These are phyloP conservation scores for Camelina hispida DNA, from an alignment of 345 rosid genomes.

Conservation along the genomic window DNA sequence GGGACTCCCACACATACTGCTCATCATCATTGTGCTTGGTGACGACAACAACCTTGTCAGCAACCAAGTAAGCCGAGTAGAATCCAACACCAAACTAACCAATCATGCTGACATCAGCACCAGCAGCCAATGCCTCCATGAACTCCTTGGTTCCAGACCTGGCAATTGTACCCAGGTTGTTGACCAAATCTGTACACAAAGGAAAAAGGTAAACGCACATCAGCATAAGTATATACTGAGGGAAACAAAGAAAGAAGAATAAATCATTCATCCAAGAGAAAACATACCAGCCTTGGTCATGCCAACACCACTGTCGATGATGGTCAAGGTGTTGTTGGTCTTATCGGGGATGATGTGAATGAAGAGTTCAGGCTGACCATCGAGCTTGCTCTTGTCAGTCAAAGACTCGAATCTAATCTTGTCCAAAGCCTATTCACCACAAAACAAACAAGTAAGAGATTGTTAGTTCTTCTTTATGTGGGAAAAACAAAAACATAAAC, in stretches of 20 bases:
- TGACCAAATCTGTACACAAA: conserved; percentile 72
- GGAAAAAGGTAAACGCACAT: background rate
- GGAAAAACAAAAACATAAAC: too few species aligned
- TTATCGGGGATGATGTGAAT: conserved; percentile 87
- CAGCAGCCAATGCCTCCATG: conserved; percentile 87
- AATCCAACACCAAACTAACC: conserved; percentile 91
- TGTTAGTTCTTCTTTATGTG: too few species aligned
- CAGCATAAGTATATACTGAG: too few species aligned
- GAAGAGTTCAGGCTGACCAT: conserved; percentile 81
- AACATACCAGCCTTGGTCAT: conserved; percentile 93
- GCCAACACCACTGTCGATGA: conserved; percentile 82
- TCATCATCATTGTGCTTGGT: conserved; percentile 87
- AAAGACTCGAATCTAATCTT: conserved; percentile 82
- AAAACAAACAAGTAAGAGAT: too few species aligned
- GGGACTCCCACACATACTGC: conserved; percentile 89
- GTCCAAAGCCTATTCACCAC: conserved; percentile 62
- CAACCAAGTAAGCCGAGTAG: conserved; percentile 82
- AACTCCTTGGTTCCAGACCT: conserved; percentile 91
- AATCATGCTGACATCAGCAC: conserved; percentile 92
- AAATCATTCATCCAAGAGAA: too few species aligned
- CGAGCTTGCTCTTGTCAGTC: conserved; percentile 88
- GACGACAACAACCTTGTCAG: conserved; percentile 80
- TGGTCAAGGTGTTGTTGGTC: conserved; percentile 63
- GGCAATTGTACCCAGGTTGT: conserved; percentile 88
- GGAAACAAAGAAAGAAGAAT: too few species aligned